Base-by-base conservation (phyloP, 1,284 basidiomycete species). In the Pseudozyma sp. region DNA sequence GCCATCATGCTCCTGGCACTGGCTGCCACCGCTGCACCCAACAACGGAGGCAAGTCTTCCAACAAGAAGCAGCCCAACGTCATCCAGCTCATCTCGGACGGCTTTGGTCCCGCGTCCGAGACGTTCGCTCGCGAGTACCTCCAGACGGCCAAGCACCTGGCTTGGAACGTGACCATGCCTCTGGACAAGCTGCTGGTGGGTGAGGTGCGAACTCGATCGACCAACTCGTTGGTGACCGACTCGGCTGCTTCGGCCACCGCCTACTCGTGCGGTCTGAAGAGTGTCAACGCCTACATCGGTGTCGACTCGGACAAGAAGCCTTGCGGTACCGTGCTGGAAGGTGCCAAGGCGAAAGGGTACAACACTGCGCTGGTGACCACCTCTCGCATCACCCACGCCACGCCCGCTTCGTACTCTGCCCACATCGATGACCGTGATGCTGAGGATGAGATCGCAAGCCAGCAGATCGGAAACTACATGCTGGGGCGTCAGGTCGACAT, bases 261-360 rank as follows among this genome's bases (percentile, higher is more conserved):
- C 30, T 85, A 81, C 53, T 80, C 83, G 24, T 83, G 81, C 47
- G 83, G 57, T 51, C 54, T 75, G 48, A 81, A 83, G 62, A 76
- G 65, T 37, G 77, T 78, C 62, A 84, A 84, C 59, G 82, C 79
- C 10, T 81, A 78, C 60, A 84, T 83, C 46, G 82, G 81, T 46
- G 76, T 84, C 42, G 80, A 84, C 49, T 69, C 73, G 29, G 75
- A 84, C 49, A 75, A 78, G 58, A 81, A 81, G 67, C 79, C 82
- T 14, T 84, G 82, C 49, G 81, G 81, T 44, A 84, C 83, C 3
- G 78, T 84, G 1, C 78, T 85, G 17, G 83, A 85, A 46, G 84
- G 73, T 7, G 84, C 84, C 40, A 84, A 85, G 67, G 68, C 68
- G 7, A 75, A 79, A 43, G 81, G 80, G 1, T 82, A 73, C 69